Base-by-base conservation (phyloP, 2,329 filamentous ascomycete species). In the Annulohypoxylon truncatum region DNA sequence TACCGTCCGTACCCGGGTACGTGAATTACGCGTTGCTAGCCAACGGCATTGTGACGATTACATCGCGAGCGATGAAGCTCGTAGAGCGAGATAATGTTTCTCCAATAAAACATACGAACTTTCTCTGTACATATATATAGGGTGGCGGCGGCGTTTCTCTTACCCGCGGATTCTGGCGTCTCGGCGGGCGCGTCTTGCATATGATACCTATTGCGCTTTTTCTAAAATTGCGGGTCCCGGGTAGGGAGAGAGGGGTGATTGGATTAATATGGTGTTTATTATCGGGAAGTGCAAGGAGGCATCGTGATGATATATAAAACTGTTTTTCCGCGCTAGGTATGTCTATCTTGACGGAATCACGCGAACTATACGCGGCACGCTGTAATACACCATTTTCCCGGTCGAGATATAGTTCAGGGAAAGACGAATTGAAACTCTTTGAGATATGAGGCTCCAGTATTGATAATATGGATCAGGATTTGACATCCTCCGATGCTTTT, bases 1-100 rank as follows among this genome's bases (percentile, higher is more conserved):
- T 76, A 74, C 44, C 72, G 64, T 1, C 73, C 74, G 20, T 73
- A 75, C 33, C 72, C 74, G 0, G 74, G 73, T 24, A 72, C 64
- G 10, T 70, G 44, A 66, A 28, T 15, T 6, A 38, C n/a, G 35
- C 12, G 35, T 20, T 33, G 15, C 26, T 22, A n/a, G 15, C 15
- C 15, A 10, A n/a, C 51, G 8, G 31, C 29, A 24, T 26, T 18
- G 2, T 18, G 31, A 40, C 31, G 3, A n/a, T 15, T 4, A 47
- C 10, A 48, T 29, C 38, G 12, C 26, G 28, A 42, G 22, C 13
- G 53, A 46, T 31, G 35, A 15, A 38, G 35, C 50, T 44, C 28
- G 46, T 29, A 55, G 38, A 51, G 24, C 38, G 53, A 56, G 52
- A 22, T 15, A 15, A 33, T 42, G 26, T 12, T 40, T 46, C 46